These are phyloP conservation scores for Cadophora sp. DNA, from an alignment of 2,329 filamentous ascomycete genomes.

Conservation along the genomic window DNA sequence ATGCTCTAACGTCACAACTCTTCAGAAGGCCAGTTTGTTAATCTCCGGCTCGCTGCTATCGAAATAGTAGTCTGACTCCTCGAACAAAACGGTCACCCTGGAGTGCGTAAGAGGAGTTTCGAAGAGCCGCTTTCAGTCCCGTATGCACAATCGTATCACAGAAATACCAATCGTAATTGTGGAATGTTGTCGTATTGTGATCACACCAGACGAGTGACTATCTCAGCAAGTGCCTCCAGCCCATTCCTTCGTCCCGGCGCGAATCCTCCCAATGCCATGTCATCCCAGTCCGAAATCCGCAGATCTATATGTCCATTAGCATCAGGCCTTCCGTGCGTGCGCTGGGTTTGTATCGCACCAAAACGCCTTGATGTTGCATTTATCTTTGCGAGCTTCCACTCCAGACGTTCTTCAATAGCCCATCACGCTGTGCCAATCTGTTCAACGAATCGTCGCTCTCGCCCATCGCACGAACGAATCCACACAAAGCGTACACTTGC, in stretches of 20 bases:
- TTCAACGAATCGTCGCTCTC: constrained; percentile 98
- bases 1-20: constrained; percentile 66
- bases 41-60: constrained; percentile 47
- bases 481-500: constrained; percentile 96
- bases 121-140: constrained; percentile 38
- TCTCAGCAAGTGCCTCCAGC: constrained; percentile 42
- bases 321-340: constrained; percentile 5
- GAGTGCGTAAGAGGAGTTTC: constrained; percentile 45
- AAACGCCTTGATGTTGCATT: constrained; percentile 40
- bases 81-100: constrained; percentile 42
- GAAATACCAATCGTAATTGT: constrained; percentile 35
- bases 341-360: constrained; percentile 36
- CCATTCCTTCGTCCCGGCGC: constrained; percentile 35
- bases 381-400: constrained; percentile 57
- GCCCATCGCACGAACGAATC: constrained; percentile 96
- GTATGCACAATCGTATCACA: constrained; percentile 26
- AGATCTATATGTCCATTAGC: constrained; percentile 40
- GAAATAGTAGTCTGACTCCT: constrained; percentile 45
- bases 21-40: constrained; percentile 59
- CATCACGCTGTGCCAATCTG: constrained; percentile 93
- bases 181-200: constrained; percentile 42
- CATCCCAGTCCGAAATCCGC: constrained; percentile 35
- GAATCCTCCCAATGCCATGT: constrained; percentile 34
- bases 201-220: constrained; percentile 43
- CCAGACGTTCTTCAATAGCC: constrained; percentile 97